phyloP scores from a whole-genome alignment of 169 alveolate species.

The Cryptosporidium viatorum region DNA sequence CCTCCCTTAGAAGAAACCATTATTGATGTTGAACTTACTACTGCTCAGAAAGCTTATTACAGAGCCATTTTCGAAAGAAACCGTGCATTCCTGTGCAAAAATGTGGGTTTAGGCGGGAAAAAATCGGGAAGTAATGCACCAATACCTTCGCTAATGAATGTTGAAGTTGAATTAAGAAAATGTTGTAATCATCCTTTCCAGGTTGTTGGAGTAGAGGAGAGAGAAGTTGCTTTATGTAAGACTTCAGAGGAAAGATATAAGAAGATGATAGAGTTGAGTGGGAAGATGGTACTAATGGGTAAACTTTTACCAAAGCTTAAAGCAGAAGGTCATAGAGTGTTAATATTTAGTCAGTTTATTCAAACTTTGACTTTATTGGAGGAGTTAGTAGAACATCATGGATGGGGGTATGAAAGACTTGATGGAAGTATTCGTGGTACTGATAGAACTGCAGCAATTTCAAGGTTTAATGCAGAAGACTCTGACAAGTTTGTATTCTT shows the following conservation, averaged over 20 bases:
- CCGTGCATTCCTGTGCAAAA: conserved; percentile 78
- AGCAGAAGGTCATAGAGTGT: conserved; percentile 88
- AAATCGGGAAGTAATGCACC: conserved; percentile 76
- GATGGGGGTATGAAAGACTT: conserved; percentile 86
- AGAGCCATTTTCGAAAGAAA: conserved; percentile 90
- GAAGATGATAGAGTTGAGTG: conserved; percentile 85
- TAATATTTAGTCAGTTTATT: conserved; percentile 90
- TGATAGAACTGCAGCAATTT: conserved; percentile 83
- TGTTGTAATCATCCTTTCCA: conserved; percentile 95
- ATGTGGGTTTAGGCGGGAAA: conserved; percentile 50
- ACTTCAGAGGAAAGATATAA: conserved; percentile 76
- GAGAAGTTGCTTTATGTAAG: conserved; percentile 72
- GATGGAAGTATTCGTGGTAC: conserved; percentile 90
- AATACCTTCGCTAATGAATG: conserved; percentile 86
- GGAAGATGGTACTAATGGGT: conserved; percentile 85
- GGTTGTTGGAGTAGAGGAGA: conserved; percentile 90
- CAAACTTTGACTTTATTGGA: conserved; percentile 89
- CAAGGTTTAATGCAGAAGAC: conserved; percentile 86
- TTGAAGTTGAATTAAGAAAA: conserved; percentile 92
- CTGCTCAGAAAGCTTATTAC: conserved; percentile 86
- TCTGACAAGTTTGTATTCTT: conserved; percentile 88
- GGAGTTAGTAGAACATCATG: conserved; percentile 84
- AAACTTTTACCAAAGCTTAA: conserved; percentile 86
- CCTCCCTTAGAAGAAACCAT: conserved; percentile 94
- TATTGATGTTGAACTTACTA: conserved; percentile 92